These are phyloP conservation scores for Colletotrichum musae DNA, from an alignment of 2,329 filamentous ascomycete genomes.

Conservation along the genomic window DNA sequence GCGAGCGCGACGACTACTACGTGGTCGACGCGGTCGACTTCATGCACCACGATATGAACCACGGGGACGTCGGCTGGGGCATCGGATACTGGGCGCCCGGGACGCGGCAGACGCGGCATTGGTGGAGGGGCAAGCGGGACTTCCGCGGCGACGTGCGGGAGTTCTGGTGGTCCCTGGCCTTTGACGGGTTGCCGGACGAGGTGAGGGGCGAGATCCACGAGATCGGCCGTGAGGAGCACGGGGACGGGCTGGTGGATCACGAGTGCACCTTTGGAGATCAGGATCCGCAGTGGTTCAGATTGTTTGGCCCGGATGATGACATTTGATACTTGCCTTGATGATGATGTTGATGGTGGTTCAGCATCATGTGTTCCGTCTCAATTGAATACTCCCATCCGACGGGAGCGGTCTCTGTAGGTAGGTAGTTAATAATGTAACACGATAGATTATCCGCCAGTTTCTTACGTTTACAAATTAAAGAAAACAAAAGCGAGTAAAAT, in stretches of 20 bases:
- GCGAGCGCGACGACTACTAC: too few relatives aligned
- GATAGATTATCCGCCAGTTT: too few relatives aligned
- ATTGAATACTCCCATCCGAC: too few relatives aligned
- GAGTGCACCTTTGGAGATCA: not conserved
- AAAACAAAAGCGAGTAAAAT: not conserved
- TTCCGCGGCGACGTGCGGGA: not conserved
- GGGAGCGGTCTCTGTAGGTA: too few relatives aligned
- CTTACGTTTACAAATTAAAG: not conserved
- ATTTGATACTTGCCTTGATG: too few relatives aligned
- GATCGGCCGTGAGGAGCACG: slow-evolving; percentile 11
- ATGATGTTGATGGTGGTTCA: too few relatives aligned
- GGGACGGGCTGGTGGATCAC: slow-evolving; percentile 6
- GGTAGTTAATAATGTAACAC: too few relatives aligned
- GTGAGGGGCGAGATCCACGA: not conserved
- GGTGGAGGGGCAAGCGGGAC: not conserved
- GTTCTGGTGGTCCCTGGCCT: slow-evolving; percentile 5
- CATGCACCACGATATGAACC: not conserved
- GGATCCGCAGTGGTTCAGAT: too few relatives aligned
- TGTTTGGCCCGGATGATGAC: too few relatives aligned
- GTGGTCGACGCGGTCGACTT: too few relatives aligned
- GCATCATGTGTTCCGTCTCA: too few relatives aligned
- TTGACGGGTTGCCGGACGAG: not conserved
- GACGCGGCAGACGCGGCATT: too few relatives aligned
- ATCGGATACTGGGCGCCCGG: slow-evolving; percentile 19
- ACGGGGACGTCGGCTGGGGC: not conserved